phyloP scores from a whole-genome alignment of 306 rosid species.

The Medicago lupulina region DNA sequence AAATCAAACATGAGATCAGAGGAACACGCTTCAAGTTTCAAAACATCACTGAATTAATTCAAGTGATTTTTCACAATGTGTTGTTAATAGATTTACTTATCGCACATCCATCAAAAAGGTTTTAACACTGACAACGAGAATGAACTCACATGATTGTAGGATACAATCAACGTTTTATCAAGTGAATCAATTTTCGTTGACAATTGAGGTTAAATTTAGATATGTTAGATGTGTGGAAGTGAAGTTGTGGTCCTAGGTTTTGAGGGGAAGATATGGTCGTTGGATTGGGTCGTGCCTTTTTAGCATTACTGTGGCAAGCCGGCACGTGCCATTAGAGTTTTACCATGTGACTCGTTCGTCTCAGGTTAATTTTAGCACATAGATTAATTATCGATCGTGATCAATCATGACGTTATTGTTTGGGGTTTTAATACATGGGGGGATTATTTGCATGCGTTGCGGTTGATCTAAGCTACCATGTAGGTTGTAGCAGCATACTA shows the following conservation, averaged over 20 bases:
- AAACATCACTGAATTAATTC: too few species aligned
- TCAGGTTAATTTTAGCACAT: slow-evolving; percentile 17
- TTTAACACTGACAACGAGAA: too few species aligned
- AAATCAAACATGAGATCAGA: too few species aligned
- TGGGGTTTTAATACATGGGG: neutral
- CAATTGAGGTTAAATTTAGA: neutral
- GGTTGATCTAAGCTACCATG: neutral
- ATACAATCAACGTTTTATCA: too few species aligned
- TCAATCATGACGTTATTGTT: neutral
- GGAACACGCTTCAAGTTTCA: too few species aligned
- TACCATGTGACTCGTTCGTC: slow-evolving; percentile 34
- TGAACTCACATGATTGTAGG: too few species aligned
- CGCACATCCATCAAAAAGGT: too few species aligned
- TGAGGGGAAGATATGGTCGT: slow-evolving; percentile 59
- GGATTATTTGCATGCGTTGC: slow-evolving; percentile 12
- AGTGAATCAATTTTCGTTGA: too few species aligned
- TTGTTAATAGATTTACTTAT: too few species aligned
- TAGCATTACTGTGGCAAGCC: slow-evolving; percentile 54
- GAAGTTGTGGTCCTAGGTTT: slow-evolving; percentile 42
- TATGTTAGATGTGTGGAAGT: slow-evolving; percentile 31
- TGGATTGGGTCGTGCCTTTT: slow-evolving; percentile 55
- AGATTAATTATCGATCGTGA: neutral
- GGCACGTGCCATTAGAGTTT: slow-evolving; percentile 71
- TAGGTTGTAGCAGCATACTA: neutral
- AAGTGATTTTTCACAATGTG: too few species aligned